Percentiles rank a stretch among this genome's conserved stretches.
Evolutionary conservation across 352 stramenopile genomes (phyloP).

Genomic region (Phytophthora quininea): DNA sequence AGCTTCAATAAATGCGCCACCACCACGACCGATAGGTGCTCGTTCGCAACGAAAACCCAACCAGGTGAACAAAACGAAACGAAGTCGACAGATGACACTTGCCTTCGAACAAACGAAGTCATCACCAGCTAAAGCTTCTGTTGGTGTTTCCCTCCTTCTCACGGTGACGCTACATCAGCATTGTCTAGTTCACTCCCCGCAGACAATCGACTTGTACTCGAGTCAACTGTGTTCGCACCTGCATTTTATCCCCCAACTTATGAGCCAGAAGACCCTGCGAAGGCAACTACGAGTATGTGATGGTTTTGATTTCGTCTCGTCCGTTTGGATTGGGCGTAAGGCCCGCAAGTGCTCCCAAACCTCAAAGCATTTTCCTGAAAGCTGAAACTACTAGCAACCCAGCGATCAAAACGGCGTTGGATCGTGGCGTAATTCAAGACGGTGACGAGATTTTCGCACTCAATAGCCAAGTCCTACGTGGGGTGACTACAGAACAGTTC

Average conservation of each 20-base stretch:
- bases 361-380: constrained; percentile 33
- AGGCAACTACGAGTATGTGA: constrained; percentile 60
- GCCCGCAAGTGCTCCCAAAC: constrained; percentile 5
- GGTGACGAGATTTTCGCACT: constrained; percentile 71
- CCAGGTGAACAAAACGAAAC: constrained; percentile 26
- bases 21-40: constrained; percentile 22
- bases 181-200: too few species aligned
- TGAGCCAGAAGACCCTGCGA: constrained; percentile 22
- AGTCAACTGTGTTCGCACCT: constrained; percentile 46
- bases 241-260: constrained; percentile 31
- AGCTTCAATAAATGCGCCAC: constrained; percentile 27
- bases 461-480: constrained; percentile 56
- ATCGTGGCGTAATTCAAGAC: constrained; percentile 55
- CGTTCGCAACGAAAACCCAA: constrained; percentile 10
- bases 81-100: constrained; percentile 46
- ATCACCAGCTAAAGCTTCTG: background rate
- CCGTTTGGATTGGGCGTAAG: constrained; percentile 65
- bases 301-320: constrained; percentile 57
- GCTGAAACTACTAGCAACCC: constrained; percentile 42
- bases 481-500: constrained; percentile 25
- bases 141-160: too few species aligned
- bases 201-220: constrained; percentile 17
- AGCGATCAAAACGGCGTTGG: constrained; percentile 49
- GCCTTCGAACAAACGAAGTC: constrained; percentile 27
- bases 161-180: too few species aligned